Evolutionary conservation across 1,284 basidiomycete genomes (phyloP), one percentile per base, ranked within the genome.

Genomic region (Volvariella volvacea): DNA sequence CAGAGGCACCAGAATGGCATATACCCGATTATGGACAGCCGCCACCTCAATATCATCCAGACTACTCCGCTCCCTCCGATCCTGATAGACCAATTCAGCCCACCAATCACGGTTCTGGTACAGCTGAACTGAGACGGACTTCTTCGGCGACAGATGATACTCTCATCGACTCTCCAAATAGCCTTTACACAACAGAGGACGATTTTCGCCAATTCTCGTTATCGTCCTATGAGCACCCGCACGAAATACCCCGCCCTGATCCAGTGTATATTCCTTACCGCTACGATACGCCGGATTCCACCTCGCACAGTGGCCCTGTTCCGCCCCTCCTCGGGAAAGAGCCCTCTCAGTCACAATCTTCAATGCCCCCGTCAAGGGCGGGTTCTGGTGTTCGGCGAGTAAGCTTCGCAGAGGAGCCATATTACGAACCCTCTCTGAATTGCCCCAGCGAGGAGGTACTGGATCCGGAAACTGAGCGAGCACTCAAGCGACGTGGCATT

Each of bases 141-240:
- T 28, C 25, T 12, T 28, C 25, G 6, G 25, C 25, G 25, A 28
- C 25, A 6, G 25, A 28, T 28, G 25, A 28, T 6, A 28, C 25
- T 12, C 12, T 28, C 12, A 6, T 28, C 25, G 25, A 28, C 25
- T 12, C 25, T 28, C 25, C 25, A 28, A 28, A 28, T 28, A 28
- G 25, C 12, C 25, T n/a, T n/a, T n/a, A 12, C 25, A 12, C 25
- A 6, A 28, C 25, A 6, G 54, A 60, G 25, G 54, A 63, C 22
- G 47, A 55, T 9, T 53, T 67, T 48, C 57, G 63, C 42, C 66
- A 61, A 50, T 74, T 65, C 50, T 66, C 74, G 0, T 57, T 79
- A 37, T 72, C 76, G 9, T 78, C 78, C 1, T 74, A 78, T 58
- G 62, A 68, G 41, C 78, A 82, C 50, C 77, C 80, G 14, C 72